Base-by-base conservation (phyloP, 1,284 basidiomycete species). In the Leccinum fuscescens region DNA sequence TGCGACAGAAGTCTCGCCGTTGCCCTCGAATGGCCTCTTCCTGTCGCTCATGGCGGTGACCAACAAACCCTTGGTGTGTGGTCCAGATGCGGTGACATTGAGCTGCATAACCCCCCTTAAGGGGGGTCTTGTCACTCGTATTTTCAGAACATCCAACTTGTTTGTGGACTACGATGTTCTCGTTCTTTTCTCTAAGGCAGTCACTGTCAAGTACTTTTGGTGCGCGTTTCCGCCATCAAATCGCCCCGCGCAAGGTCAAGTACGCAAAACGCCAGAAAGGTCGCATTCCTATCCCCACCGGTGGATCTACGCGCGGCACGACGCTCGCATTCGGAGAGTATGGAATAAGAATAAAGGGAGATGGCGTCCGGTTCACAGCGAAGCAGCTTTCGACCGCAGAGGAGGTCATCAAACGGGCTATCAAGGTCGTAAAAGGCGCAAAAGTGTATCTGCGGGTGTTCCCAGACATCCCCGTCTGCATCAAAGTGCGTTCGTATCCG, bases 401-500 rank as follows among this genome's bases (percentile, higher is more conserved):
- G 76, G 93, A 93, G 55, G 90, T 94, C 44, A 86, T 99, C 62
- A 91, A 93, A 81, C 84, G 93, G 67, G 96, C 95, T 73, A 83
- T 98, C 62, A 98, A 97, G 77, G 77, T 88, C 11, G 82, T 98
- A 61, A 98, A 98, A 73, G 96, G 96, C 4, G 85, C 88, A 35
- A 91, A 96, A 77, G 86, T 95, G 35, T 95, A 86, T 75, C 73
- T 98, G 75, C 83, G 96, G 27, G 90, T 98, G 27, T 99, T 98
- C 78, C 96, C 96, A 3, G 94, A 98, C 78, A 88, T 98, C 59
- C 95, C 96, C 3, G 94, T 99, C 60, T 98, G 96, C 79, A 90
- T 98, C 60, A 98, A 99, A 86, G 92, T 91, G 63, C 55, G 79
- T 71, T 14, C 17, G 1, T 3, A 22, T 33, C 17, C 39, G 49